Conservation (phyloP, 208 protist genomes). For the Wallacemonas sp. region DNA sequence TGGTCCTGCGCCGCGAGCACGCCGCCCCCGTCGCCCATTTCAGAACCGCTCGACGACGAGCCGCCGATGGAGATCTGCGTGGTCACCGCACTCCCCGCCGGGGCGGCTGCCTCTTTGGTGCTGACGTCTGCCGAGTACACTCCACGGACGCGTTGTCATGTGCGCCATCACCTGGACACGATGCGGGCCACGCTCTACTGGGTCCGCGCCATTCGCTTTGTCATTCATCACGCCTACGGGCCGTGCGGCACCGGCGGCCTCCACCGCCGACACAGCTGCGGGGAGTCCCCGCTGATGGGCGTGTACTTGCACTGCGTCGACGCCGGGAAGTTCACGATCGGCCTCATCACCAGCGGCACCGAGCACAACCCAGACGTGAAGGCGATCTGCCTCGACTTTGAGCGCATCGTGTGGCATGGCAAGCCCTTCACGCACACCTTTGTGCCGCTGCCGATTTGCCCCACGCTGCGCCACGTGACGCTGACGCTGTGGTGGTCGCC, state of each 20-base stretch:
- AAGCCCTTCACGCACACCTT: slow-evolving; percentile 12
- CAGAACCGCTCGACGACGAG: neutral
- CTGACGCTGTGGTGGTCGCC: slow-evolving; percentile 69
- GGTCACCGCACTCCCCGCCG: slow-evolving; percentile 6
- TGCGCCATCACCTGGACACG: slow-evolving; percentile 20
- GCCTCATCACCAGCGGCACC: slow-evolving; percentile 42
- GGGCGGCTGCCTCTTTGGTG: slow-evolving; percentile 47
- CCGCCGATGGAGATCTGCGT: neutral
- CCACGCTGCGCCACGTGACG: slow-evolving; percentile 36
- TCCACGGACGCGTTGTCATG: slow-evolving; percentile 44
- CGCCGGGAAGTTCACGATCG: slow-evolving; percentile 31
- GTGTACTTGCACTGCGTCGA: slow-evolving; percentile 41
- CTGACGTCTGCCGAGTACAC: slow-evolving; percentile 41
- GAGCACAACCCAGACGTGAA: slow-evolving; percentile 16
- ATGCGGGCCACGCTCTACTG: slow-evolving; percentile 27
- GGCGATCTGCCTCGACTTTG: slow-evolving; percentile 27
- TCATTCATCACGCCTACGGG: slow-evolving; percentile 22
- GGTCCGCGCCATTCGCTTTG: slow-evolving; percentile 24
- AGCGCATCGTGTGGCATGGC: slow-evolving; percentile 4
- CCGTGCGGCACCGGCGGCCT: neutral
- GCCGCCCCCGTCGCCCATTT: neutral
- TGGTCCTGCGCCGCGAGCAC: neutral
- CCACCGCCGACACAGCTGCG: neutral
- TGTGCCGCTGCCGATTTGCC: slow-evolving; percentile 47
- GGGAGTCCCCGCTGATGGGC: slow-evolving; percentile 25